Evolutionary conservation across 768 basidiomycete species (phyloP).

Genomic region (Lenzites betulinus): DNA sequence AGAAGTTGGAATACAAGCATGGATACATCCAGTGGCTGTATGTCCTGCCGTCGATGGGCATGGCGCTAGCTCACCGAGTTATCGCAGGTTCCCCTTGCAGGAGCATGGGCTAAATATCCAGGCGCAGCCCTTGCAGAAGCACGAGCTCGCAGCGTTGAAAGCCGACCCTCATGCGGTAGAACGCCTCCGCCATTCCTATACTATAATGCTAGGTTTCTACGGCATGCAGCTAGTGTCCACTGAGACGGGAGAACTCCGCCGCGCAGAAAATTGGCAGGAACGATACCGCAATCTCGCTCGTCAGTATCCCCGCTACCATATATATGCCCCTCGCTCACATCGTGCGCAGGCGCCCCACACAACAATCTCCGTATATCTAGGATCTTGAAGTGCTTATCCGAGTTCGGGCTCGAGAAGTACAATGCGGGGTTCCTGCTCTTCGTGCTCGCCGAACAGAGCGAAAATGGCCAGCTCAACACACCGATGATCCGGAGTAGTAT

Average conservation of each 20-base stretch:
- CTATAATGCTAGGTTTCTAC: constrained; percentile 79
- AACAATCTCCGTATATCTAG: constrained; percentile 79
- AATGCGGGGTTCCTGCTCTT: constrained; percentile 71
- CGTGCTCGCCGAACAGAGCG: constrained; percentile 69
- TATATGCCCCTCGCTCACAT: constrained; percentile 1
- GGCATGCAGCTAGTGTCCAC: constrained; percentile 65
- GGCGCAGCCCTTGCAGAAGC: constrained; percentile 65
- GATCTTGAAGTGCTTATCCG: constrained; percentile 74
- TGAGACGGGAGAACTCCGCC: constrained; percentile 61
- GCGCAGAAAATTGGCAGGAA: constrained; percentile 50
- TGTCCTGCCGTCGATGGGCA: constrained; percentile 29
- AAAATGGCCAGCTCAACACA: constrained; percentile 53
- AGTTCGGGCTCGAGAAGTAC: constrained; percentile 63
- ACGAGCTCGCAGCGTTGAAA: constrained; percentile 63
- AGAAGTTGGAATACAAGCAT: constrained; percentile 65
- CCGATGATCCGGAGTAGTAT: constrained; percentile 56
- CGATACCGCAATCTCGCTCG: constrained; percentile 67
- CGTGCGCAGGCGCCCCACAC: constrained; percentile 57
- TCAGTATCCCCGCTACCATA: constrained; percentile 39
- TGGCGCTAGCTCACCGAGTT: not conserved
- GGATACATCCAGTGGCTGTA: constrained; percentile 82
- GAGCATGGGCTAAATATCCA: constrained; percentile 73
- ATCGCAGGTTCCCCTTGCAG: constrained; percentile 65
- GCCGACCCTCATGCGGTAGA: constrained; percentile 46
- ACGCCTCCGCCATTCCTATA: constrained; percentile 61